These are phyloP conservation scores for Alternaria burnsii DNA, from an alignment of 2,329 filamentous ascomycete genomes.

Conservation along the genomic window DNA sequence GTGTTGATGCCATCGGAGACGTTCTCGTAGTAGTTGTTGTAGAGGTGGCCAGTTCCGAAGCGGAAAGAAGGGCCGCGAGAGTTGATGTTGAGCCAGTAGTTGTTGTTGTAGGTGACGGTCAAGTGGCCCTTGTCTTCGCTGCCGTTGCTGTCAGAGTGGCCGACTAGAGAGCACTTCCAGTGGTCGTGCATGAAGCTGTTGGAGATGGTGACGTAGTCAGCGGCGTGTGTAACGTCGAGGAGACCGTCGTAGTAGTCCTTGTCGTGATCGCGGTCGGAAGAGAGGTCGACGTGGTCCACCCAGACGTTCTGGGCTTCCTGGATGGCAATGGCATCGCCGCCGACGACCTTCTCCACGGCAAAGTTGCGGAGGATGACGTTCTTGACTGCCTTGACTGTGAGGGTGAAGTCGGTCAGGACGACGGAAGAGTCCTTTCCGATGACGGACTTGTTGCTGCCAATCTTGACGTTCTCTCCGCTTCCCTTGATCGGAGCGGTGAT, in stretches of 20 bases:
- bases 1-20: slow-evolving; percentile 54
- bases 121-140: slow-evolving; percentile 69
- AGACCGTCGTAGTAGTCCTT: slow-evolving; percentile 78
- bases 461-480: slow-evolving; percentile 52
- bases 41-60: slow-evolving; percentile 72
- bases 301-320: slow-evolving; percentile 63
- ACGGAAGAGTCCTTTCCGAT: slow-evolving; percentile 59
- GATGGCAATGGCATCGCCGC: slow-evolving; percentile 63
- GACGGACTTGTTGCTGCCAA: slow-evolving; percentile 61
- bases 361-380: slow-evolving; percentile 69
- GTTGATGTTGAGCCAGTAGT: slow-evolving; percentile 71
- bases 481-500: slow-evolving; percentile 57
- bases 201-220: slow-evolving; percentile 68
- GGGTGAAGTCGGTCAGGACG: slow-evolving; percentile 56
- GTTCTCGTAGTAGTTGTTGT: slow-evolving; percentile 60
- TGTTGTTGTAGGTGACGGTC: slow-evolving; percentile 71
- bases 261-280: slow-evolving; percentile 65
- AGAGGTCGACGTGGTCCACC: slow-evolving; percentile 74
- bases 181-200: slow-evolving; percentile 65
- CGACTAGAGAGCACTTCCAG: slow-evolving; percentile 67
- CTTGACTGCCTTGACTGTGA: slow-evolving; percentile 58
- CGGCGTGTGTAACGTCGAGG: slow-evolving; percentile 69
- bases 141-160: slow-evolving; percentile 67
- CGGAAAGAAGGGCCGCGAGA: slow-evolving; percentile 69
- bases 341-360: slow-evolving; percentile 60